phyloP scores from a whole-genome alignment of 768 basidiomycete genomes.

The Suillus occidentalis region DNA sequence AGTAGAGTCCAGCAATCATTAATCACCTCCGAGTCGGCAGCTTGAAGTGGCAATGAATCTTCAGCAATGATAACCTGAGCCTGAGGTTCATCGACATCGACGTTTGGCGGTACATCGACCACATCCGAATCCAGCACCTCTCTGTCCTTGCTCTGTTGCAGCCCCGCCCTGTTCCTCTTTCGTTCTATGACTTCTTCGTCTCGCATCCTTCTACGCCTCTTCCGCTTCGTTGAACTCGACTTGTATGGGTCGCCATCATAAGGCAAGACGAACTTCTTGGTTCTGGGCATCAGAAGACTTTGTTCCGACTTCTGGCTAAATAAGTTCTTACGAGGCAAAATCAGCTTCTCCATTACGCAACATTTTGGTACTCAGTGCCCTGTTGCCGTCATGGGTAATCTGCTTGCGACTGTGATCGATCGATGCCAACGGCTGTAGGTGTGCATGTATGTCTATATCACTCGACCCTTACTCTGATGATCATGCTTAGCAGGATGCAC shows the following conservation, averaged over 20 bases:
- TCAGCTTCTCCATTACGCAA: background rate
- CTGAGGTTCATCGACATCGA: background rate
- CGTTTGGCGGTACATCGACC: background rate
- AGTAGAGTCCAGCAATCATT: background rate
- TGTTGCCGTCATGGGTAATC: background rate
- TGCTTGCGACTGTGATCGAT: too few relatives aligned
- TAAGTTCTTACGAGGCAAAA: too few relatives aligned
- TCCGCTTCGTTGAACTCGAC: background rate
- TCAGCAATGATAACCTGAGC: background rate
- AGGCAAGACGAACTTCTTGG: background rate
- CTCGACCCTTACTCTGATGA: too few relatives aligned
- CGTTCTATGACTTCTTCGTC: background rate
- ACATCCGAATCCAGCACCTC: background rate
- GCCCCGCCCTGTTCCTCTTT: background rate
- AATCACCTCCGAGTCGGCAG: background rate
- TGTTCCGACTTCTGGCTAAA: background rate
- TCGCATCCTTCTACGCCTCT: background rate
- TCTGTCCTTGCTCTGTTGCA: background rate
- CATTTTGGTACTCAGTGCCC: background rate
- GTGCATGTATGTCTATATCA: too few relatives aligned
- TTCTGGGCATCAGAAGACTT: background rate
- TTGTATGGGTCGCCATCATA: background rate
- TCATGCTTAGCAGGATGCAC: too few relatives aligned
- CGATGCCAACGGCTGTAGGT: too few relatives aligned
- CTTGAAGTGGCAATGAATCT: background rate